Base-by-base conservation (phyloP, 768 basidiomycete genomes). In the Tylopilus subfusipes region DNA sequence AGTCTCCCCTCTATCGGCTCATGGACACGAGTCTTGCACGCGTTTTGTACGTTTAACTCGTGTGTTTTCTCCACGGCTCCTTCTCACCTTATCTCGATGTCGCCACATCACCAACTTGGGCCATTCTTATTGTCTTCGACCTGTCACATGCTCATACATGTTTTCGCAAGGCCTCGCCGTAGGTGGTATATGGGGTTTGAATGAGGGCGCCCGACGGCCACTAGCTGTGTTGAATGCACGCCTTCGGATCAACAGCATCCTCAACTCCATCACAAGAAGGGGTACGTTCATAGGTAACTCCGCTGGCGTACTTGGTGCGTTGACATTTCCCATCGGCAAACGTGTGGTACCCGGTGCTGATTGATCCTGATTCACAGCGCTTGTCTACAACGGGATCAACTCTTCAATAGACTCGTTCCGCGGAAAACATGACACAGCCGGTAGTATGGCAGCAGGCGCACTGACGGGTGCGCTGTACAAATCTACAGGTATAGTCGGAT, bases 211-310 rank as follows among this genome's bases (percentile, higher is more conserved):
- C 69, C 78, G 80, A 69, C 81, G 92, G 74, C 92, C 88, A 60
- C 80, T 93, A 72, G 91, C 90, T 68, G 86, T 91, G 58, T 86
- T 87, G 55, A 93, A 90, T 73, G 71, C 84, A 54, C 81, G 93
- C 65, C 76, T 99, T 71, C 86, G 97, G 78, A 87, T 98, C 76
- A 99, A 98, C 75, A 95, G 93, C 71, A 76, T 99, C 57, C 82
- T 99, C 62, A 99, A 98, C 80, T 90, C 93, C 69, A 85, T 96
- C 71, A 98, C 97, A 57, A 79, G 96, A 75, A 83, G 97, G 75
- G 97, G 97, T 30, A 96, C 93, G 43, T 97, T 96, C 75, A 87
- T 97, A 74, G 97, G 94, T 67, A 99, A 98, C 78, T 97, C 93
- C 67, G 91, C 95, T 70, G 97, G 97, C 71, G 91, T 98, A 58